Evolutionary conservation across 2,329 filamentous ascomycete genomes (phyloP).

Genomic region (Leptographium flavum): DNA sequence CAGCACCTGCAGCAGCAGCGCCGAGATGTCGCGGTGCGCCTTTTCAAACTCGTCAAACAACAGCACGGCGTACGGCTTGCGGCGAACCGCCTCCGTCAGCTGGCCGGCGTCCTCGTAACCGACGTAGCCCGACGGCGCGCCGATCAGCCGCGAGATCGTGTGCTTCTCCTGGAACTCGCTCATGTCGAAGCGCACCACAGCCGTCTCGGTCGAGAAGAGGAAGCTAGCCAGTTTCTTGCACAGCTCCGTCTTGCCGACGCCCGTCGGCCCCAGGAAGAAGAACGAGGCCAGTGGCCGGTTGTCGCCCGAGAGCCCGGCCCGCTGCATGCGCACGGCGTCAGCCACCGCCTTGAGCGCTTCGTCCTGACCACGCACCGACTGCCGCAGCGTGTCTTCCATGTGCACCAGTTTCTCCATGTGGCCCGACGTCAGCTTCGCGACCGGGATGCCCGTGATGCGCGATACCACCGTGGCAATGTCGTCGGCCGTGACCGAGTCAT

Average conservation of each 20-base stretch:
- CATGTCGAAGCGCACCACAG: constrained; percentile 94
- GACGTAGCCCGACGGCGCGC: constrained; percentile 85
- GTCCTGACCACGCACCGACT: constrained; percentile 82
- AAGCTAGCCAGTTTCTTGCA: constrained; percentile 93
- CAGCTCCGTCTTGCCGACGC: constrained; percentile 92
- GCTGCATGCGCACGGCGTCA: constrained; percentile 84
- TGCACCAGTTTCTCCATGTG: constrained; percentile 89
- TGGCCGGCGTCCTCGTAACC: constrained; percentile 96
- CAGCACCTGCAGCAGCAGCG: constrained; percentile 80
- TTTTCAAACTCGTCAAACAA: constrained; percentile 98
- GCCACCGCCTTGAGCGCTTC: constrained; percentile 84
- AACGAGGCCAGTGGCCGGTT: constrained; percentile 87
- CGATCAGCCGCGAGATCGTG: constrained; percentile 84
- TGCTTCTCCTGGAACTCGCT: constrained; percentile 96
- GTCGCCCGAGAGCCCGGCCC: constrained; percentile 81
- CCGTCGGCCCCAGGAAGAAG: constrained; percentile 95
- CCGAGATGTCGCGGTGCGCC: constrained; percentile 87
- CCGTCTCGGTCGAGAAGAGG: constrained; percentile 81
- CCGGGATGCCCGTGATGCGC: constrained; percentile 80
- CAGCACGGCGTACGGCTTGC: constrained; percentile 89
- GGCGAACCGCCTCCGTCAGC: constrained; percentile 83
- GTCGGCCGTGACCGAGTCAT: constrained; percentile 88
- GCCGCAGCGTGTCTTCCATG: constrained; percentile 81
- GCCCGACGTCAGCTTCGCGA: constrained; percentile 81
- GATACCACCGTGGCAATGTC: constrained; percentile 91